Conservation (phyloP, 116 monocot genomes). For the Cymodocea nodosa region DNA sequence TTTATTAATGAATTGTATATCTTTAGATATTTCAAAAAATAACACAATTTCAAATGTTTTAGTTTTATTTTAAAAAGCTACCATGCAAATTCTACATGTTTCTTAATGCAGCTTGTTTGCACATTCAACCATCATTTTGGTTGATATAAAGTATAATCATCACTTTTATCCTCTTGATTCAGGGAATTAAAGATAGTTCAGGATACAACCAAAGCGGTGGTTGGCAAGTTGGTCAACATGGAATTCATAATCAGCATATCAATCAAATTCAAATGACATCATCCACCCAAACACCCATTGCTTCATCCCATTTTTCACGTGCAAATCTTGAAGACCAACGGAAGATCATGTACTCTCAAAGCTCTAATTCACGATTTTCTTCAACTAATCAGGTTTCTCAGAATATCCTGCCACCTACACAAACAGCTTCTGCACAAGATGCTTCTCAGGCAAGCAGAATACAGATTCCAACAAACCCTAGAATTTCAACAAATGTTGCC, state of each 20-base stretch:
- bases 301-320: conserved; percentile 21
- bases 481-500: conserved; percentile 66
- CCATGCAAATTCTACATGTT: too few relatives aligned
- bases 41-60: too few relatives aligned
- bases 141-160: not conserved
- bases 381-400: conserved; percentile 43
- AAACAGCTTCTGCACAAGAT: conserved; percentile 22
- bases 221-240: conserved; percentile 27
- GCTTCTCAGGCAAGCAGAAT: conserved; percentile 54
- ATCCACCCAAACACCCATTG: conserved; percentile 31
- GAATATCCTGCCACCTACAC: conserved; percentile 33
- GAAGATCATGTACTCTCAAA: conserved; percentile 26
- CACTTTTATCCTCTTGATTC: conserved; percentile 7
- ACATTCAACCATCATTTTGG: too few relatives aligned
- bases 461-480: conserved; percentile 95
- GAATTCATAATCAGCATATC: conserved; percentile 21
- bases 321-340: conserved; percentile 26
- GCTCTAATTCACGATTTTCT: conserved; percentile 35
- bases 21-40: too few relatives aligned
- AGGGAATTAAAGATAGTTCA: conserved; percentile 22
- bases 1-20: too few relatives aligned
- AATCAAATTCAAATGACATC: conserved; percentile 43
- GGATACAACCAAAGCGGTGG: conserved; percentile 9
- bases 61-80: not conserved
- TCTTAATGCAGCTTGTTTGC: too few relatives aligned